Percentiles rank a stretch among this genome's conserved stretches.
These are phyloP conservation scores for Solanum acaule DNA, from an alignment of 257 asterid genomes.

Conservation along the genomic window DNA sequence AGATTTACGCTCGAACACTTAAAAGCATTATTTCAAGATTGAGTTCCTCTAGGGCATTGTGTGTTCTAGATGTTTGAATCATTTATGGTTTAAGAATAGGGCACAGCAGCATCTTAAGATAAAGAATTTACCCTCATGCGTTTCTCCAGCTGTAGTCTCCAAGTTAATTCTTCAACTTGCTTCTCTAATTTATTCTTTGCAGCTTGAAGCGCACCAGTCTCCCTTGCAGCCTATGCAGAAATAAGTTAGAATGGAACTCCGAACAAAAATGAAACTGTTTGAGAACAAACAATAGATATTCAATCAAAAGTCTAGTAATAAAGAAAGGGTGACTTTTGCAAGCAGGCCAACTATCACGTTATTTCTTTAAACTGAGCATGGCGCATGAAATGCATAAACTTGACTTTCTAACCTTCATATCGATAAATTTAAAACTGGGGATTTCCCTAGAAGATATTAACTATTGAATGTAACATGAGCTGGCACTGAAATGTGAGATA, in stretches of 20 bases:
- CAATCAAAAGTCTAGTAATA: neutral
- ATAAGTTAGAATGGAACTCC: neutral
- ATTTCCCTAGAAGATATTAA: neutral
- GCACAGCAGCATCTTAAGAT: neutral
- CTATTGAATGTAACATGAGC: too few relatives aligned
- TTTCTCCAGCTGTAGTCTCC: constrained; percentile 8
- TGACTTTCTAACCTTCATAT: neutral
- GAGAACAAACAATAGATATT: neutral
- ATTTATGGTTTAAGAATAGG: neutral
- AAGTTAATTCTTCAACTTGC: constrained; percentile 9
- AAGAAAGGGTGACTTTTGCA: neutral
- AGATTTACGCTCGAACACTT: neutral
- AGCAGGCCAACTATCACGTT: neutral
- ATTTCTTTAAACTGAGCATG: neutral
- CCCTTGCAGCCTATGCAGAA: constrained; percentile 2
- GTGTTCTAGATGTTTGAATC: neutral
- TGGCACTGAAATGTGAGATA: too few relatives aligned
- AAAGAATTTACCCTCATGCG: constrained; percentile 7
- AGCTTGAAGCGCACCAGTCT: constrained; percentile 8
- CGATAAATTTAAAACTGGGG: neutral
- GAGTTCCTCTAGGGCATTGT: neutral
- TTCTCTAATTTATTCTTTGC: constrained; percentile 2
- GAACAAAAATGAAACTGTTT: neutral
- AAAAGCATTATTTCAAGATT: neutral
- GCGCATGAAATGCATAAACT: neutral